Percentiles rank a stretch among this genome's conserved stretches.
Conservation (phyloP, 2,329 filamentous ascomycete genomes). For the Alternaria brassicicola region DNA sequence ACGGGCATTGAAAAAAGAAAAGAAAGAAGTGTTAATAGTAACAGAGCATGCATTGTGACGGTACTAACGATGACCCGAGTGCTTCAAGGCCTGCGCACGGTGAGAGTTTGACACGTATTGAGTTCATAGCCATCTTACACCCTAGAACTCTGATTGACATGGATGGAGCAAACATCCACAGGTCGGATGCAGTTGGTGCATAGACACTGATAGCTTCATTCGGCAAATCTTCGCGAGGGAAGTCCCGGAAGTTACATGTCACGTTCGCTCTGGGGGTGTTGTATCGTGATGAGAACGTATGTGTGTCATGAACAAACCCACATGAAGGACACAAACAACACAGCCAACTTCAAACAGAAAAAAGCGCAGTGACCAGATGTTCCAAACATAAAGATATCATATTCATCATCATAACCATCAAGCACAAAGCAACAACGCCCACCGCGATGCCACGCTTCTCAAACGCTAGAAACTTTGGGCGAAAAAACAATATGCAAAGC, state of each 20-base stretch:
- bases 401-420: neutral
- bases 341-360: neutral
- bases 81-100: neutral
- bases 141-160: neutral
- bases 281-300: too few relatives aligned
- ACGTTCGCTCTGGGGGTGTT: too few relatives aligned
- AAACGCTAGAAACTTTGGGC: neutral
- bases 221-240: neutral
- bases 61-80: neutral
- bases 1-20: neutral
- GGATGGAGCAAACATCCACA: neutral
- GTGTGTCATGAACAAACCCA: too few relatives aligned
- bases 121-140: neutral
- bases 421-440: neutral
- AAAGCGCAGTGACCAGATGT: neutral
- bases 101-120: neutral
- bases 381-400: neutral
- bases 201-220: neutral
- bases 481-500: constrained; percentile 4
- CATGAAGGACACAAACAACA: neutral
- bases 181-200: neutral
- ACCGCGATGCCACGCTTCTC: constrained; percentile 1
- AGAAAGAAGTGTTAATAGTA: neutral
- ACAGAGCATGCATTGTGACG: neutral
- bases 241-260: too few relatives aligned